Base-by-base conservation (phyloP, 176 grass and related monocot genomes). In the Carex cristatella region DNA sequence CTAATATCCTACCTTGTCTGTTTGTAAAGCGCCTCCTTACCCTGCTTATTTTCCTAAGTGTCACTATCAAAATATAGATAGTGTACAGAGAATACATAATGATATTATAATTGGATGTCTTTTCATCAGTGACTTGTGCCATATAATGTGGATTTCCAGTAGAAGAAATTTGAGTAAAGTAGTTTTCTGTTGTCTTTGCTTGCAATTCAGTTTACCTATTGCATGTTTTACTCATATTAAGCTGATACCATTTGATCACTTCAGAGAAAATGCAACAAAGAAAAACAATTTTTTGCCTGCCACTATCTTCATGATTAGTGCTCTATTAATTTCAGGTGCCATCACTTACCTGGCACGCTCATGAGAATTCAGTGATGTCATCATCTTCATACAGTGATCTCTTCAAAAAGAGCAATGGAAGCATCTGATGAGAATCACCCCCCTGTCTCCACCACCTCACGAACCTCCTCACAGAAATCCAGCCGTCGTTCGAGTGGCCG, bases 391-490 rank as follows among this genome's bases (percentile, higher is more conserved):
- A 65, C 63, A 4, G 42, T 65, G 65, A 55, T 53, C 55, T 65
- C 33, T 62, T 78, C 48, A 30, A 61, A 88, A 77, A 68, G 61
- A 88, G 62, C 84, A 65, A 98, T 99, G 96, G 92, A 99, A 28
- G 74, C 28, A 73, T 35, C 86, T 44, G 86, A 90, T 53, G 67
- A 93, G 59, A 87, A 92, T 68, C 86, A 94, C 79, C 89, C 87
- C 31, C 89, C 83, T 65, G 42, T 83, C 5, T 88, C 87, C 18
- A 91, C 83, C 85, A 92, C 97, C 16, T 90, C 93, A 87, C 89
- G 87, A 85, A 90, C 81, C 72, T 87, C 89, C 56, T 89, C 88
- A 54, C 86, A 93, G 88, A 92, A 95, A 86, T 95, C 88, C 40
- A 86, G 85, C 81, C 90, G 85, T 27, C 88, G 80, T 79, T 93